Percentiles rank a stretch among this genome's conserved stretches.
These are phyloP conservation scores for Podospora bellae-mahoneyi DNA, from an alignment of 495 filamentous ascomycete genomes.

Conservation along the genomic window DNA sequence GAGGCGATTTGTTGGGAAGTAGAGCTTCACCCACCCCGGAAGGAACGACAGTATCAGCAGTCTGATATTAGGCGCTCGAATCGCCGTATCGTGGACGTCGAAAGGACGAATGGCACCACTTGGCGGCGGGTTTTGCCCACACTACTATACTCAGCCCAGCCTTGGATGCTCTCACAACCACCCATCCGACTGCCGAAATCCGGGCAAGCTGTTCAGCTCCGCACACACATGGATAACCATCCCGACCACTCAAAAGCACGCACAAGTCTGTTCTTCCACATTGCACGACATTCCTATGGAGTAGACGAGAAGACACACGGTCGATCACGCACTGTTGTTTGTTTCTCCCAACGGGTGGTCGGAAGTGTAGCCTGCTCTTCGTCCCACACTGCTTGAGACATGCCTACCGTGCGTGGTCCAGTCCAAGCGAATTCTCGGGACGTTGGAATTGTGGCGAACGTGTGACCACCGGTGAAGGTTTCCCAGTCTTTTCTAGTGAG, in stretches of 20 bases:
- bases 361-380: neutral
- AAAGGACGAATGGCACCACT: neutral
- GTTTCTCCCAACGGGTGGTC: neutral
- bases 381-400: slow-evolving; percentile 3
- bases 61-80: slow-evolving; percentile 2
- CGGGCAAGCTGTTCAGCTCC: slow-evolving; percentile 20
- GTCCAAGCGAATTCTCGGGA: neutral
- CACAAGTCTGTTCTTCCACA: neutral
- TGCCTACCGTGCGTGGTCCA: slow-evolving; percentile 1
- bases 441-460: neutral
- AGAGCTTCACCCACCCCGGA: neutral
- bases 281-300: neutral
- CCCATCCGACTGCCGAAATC: slow-evolving; percentile 29
- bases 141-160: neutral
- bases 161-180: slow-evolving; percentile 5
- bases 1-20: neutral
- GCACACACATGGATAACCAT: slow-evolving; percentile 4
- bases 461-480: neutral
- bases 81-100: neutral
- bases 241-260: neutral
- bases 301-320: slow-evolving; percentile 5
- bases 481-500: neutral
- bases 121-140: neutral
- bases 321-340: neutral
- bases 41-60: neutral